Conservation (phyloP, 78 protist species). For the Goniomonas avonlea region DNA sequence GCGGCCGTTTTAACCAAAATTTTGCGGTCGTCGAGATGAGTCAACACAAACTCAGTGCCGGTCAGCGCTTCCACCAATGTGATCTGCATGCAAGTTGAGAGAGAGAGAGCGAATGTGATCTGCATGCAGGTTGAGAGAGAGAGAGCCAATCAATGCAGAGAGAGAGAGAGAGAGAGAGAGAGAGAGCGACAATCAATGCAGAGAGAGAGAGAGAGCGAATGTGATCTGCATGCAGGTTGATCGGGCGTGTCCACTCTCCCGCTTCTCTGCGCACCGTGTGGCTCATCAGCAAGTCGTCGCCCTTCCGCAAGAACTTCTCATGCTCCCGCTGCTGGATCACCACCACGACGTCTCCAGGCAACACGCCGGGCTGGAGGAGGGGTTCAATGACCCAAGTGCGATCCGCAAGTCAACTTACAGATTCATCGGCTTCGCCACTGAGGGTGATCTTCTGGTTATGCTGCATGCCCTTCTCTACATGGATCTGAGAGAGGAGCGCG, state of each 20-base stretch:
- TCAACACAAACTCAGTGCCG: conserved; percentile 72
- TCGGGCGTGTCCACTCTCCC: too few relatives aligned
- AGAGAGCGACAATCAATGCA: too few relatives aligned
- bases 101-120: too few relatives aligned
- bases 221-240: too few relatives aligned
- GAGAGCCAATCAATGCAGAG: too few relatives aligned
- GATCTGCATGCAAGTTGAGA: not conserved
- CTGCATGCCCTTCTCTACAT: conserved; percentile 86
- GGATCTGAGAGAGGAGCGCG: conserved; percentile 67
- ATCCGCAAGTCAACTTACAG: not conserved
- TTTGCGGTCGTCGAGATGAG: conserved; percentile 81
- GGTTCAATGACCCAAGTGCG: not conserved
- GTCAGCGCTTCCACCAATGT: conserved; percentile 76
- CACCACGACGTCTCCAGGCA: conserved; percentile 89
- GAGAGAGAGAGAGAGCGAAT: too few relatives aligned
- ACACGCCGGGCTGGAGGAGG: conserved; percentile 58
- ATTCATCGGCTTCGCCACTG: too few relatives aligned
- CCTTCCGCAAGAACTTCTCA: conserved; percentile 72
- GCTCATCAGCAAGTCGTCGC: conserved; percentile 73
- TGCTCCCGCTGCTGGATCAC: conserved; percentile 78
- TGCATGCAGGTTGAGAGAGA: too few relatives aligned
- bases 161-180: too few relatives aligned
- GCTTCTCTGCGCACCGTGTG: conserved; percentile 48
- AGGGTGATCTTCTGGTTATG: conserved; percentile 75
- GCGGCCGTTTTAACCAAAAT: conserved; percentile 53